Conservation (phyloP, 257 asterid species). For the Fraxinus anomala region DNA sequence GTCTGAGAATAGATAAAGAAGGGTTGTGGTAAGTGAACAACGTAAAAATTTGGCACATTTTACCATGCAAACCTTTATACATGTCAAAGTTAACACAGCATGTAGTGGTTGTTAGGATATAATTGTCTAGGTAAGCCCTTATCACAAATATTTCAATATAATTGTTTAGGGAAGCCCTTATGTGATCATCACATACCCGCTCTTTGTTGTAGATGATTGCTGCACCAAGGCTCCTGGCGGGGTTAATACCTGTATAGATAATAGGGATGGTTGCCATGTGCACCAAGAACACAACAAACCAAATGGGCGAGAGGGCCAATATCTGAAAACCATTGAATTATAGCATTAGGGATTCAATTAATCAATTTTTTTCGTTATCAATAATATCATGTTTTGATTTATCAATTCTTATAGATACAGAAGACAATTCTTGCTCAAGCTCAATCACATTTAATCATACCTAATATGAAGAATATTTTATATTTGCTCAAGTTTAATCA, state of each 20-base stretch:
- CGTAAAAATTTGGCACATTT: background rate
- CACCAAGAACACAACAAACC: conserved; percentile 60
- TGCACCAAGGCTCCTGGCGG: conserved; percentile 61
- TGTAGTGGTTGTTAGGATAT: background rate
- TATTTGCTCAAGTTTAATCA: too few species aligned
- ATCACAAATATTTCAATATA: too few species aligned
- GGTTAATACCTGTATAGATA: conserved; percentile 57
- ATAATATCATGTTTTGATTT: background rate
- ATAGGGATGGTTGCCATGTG: conserved; percentile 58
- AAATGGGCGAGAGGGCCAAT: conserved; percentile 63
- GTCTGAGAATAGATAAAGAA: background rate
- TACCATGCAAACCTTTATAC: too few species aligned
- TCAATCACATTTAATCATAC: background rate
- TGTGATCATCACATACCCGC: conserved; percentile 59
- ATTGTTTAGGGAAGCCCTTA: conserved; percentile 17
- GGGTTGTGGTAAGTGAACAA: background rate
- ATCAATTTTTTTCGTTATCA: background rate
- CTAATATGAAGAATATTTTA: too few species aligned
- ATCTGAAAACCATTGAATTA: conserved; percentile 35
- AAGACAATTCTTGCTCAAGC: background rate
- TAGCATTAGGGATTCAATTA: background rate
- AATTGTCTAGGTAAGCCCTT: too few species aligned
- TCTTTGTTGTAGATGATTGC: conserved; percentile 57
- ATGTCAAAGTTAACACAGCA: too few species aligned
- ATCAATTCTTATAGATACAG: background rate